Base-by-base conservation (phyloP, 768 basidiomycete genomes). In the Cystofilobasidium bisporidii region DNA sequence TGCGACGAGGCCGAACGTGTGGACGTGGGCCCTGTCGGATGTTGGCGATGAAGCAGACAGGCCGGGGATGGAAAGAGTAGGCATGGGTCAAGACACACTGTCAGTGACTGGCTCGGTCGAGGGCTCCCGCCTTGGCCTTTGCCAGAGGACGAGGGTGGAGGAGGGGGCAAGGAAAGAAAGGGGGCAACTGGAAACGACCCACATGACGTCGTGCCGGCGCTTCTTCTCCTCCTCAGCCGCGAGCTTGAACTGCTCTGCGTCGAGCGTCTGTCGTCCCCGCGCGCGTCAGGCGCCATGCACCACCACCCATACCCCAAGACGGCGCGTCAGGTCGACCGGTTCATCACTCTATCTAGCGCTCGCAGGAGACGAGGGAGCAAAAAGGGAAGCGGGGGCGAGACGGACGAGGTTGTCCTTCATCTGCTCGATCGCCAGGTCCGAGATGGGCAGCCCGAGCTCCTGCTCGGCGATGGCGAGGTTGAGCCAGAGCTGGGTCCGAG, bases 161-260 rank as follows among this genome's bases (percentile, higher is more conserved):
- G 17, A 3, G 32, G 45, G 14, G 11, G 45, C 5, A 47, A 15
- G n/a, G n/a, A 8, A 48, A n/a, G 47, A 9, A 14, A 6, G 10
- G 22, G 22, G 4, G 10, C 47, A n/a, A 4, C 4, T 14, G 28
- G n/a, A n/a, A 30, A 14, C 5, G 17, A 63, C 67, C 18, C 43
- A 68, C 96, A 99, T 99, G 53, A 99, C 96, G 78, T 99, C 96
- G 79, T 99, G 96, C 17, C 96, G 83, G 30, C 96, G 81, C 79
- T 91, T 96, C 81, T 96, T 98, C 79, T 99, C 96, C 77, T 99
- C 96, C 64, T 83, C 80, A 0, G 91, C 93, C 1, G 96, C 96
- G 63, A 89, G 81, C 71, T 86, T 87, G 74, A 98, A 94, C 79
- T 99, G 96, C 58, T 87, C 84, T 15, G 84, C 86, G 65, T 91